phyloP scores from a whole-genome alignment of 345 rosid genomes.

The thale cress (Arabidopsis thaliana) region TAIR10.1 NC_003070.9:19151501-19152000 shows the following conservation, averaged over 20 bases:
- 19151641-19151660: constrained; percentile 57
- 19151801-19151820: constrained; percentile 56
- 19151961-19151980: constrained; percentile 28
- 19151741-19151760: constrained; percentile 51
- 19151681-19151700: constrained; percentile 52
- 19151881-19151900: constrained; percentile 24
- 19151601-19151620: constrained; percentile 53
- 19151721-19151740: constrained; percentile 50
- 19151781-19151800: constrained; percentile 57
- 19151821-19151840: constrained; percentile 45
- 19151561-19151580: constrained; percentile 44
- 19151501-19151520: constrained; percentile 64
- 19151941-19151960: constrained; percentile 46
- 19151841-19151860: constrained; percentile 43
- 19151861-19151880: neutral
- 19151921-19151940: constrained; percentile 38
- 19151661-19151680: constrained; percentile 48
- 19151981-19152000: neutral
- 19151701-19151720: constrained; percentile 48
- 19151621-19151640: constrained; percentile 69
- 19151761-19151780: constrained; percentile 61
- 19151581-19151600: constrained; percentile 60
- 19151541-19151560: constrained; percentile 51
- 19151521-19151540: constrained; percentile 64
- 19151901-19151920: constrained; percentile 1